Evolutionary conservation across 257 asterid species (phyloP), one percentile per base, ranked within the genome.

Genomic region (Plantago major): DNA sequence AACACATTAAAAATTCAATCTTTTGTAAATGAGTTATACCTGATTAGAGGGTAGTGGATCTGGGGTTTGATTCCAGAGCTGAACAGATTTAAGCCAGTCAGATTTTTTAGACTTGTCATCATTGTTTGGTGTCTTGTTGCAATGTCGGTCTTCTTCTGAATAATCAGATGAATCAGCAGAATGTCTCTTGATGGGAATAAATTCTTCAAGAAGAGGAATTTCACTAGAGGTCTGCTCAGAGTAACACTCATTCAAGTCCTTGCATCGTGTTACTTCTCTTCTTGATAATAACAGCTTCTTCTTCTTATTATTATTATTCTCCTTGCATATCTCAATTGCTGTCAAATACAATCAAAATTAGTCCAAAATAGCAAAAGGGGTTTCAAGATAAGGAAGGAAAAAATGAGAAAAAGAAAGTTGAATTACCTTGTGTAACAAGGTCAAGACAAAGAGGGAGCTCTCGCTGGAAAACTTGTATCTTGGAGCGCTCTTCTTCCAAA

Each of bases 361-460:
- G 26, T 22, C 26, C 26, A 22, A 22, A 33, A 1, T 7, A 33
- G 40, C 6, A 33, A 33, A 33, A 33, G 40, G 40, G 40, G 26
- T 22, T 22, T 22, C 26, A 10, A n/a, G 49, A 17, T 30, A 14
- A 0, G 12, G n/a, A n/a, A n/a, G n/a, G n/a, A n/a, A n/a, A n/a
- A n/a, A 22, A 22, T 22, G 26, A 1, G 26, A 22, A 22, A 22
- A 22, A 22, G 26, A 22, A 22, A 22, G 26, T 22, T 1, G 26
- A 22, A 22, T 26, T 66, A 91, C 98, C 97, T 82, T 84, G 96
- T 55, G 85, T 83, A 30, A 92, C 89, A 67, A 92, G 97, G 50
- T 92, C 81, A 15, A 89, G 81, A 72, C 93, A 85, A 37, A 92
- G 97, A 38, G 99, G 99, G 46, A 92, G 95, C 63, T 92, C 99